These are phyloP conservation scores for Phytophthora pseudosyringae DNA, from an alignment of 352 stramenopile species.

Conservation along the genomic window DNA sequence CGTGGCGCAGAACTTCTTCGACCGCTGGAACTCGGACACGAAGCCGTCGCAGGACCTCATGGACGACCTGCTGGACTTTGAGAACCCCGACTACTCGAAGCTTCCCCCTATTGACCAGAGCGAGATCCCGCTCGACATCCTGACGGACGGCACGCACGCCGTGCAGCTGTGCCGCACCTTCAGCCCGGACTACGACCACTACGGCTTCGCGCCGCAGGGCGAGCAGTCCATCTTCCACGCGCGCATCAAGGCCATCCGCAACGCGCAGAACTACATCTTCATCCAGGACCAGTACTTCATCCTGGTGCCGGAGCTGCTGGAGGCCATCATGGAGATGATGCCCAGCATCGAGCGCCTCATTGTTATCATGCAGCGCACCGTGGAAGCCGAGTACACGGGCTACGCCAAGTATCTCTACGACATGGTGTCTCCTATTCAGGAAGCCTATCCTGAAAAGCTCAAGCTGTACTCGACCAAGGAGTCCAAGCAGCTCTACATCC, in stretches of 20 bases:
- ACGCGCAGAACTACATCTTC: conserved; percentile 69
- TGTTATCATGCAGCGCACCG: conserved; percentile 57
- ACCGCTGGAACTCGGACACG: conserved; percentile 61
- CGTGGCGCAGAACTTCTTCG: conserved; percentile 68
- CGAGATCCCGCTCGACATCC: conserved; percentile 17
- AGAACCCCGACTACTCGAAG: conserved; percentile 43
- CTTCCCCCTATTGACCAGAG: conserved; percentile 31
- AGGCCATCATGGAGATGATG: conserved; percentile 50
- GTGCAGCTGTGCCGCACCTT: conserved; percentile 69
- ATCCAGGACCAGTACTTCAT: conserved; percentile 83
- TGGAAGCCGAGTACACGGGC: conserved; percentile 41
- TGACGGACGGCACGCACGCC: conserved; percentile 16
- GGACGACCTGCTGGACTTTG: conserved; percentile 59
- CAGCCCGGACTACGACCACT: conserved; percentile 48
- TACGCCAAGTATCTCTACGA: conserved; percentile 77
- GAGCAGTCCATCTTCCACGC: conserved; percentile 61
- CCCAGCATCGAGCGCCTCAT: conserved; percentile 56
- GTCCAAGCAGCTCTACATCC: conserved; percentile 68
- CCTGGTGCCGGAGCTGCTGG: conserved; percentile 60
- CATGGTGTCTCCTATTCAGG: conserved; percentile 59
- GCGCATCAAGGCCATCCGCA: conserved; percentile 61
- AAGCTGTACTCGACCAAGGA: conserved; percentile 63
- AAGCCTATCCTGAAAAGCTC: conserved; percentile 63
- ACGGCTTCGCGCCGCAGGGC: conserved; percentile 54
- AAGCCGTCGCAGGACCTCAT: conserved; percentile 47